A percentile compares a stretch with the other conserved stretches of the same genome.
phyloP scores from a whole-genome alignment of 2,329 filamentous ascomycete genomes.

The Penicillium sp. region DNA sequence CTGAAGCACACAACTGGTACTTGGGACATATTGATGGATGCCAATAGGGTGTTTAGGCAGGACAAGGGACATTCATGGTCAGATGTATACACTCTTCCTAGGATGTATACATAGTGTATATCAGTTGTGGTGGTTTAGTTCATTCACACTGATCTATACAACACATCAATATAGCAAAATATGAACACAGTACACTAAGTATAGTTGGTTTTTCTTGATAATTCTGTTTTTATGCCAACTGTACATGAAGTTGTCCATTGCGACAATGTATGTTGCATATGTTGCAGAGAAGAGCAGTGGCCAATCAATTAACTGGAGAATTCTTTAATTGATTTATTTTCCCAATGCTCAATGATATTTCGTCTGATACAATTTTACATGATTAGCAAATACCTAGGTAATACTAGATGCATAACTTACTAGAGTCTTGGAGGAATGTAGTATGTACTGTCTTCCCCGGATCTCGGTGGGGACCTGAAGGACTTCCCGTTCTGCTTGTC shows the following conservation, averaged over 20 bases:
- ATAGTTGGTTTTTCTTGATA: too few relatives aligned
- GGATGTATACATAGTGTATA: not conserved
- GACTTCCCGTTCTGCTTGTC: not conserved
- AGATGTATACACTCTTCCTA: not conserved
- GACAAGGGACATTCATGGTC: not conserved
- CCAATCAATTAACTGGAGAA: too few relatives aligned
- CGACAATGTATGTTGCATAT: too few relatives aligned
- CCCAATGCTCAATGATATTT: too few relatives aligned
- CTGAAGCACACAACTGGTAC: conserved; percentile 38
- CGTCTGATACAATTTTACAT: too few relatives aligned
- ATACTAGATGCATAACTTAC: too few relatives aligned
- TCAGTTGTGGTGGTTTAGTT: not conserved
- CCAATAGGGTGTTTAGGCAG: conserved; percentile 1
- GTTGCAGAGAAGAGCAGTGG: too few relatives aligned
- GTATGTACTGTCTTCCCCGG: not conserved
- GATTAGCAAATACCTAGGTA: too few relatives aligned
- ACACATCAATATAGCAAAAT: not conserved
- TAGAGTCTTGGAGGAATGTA: too few relatives aligned
- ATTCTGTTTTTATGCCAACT: too few relatives aligned
- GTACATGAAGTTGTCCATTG: too few relatives aligned
- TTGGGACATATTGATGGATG: conserved; percentile 27
- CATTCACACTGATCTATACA: not conserved
- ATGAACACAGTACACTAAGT: not conserved
- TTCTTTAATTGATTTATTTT: too few relatives aligned
- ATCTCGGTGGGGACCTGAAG: not conserved